Evolutionary conservation across 352 stramenopile genomes (phyloP).

Genomic region (Pythium sp.): DNA sequence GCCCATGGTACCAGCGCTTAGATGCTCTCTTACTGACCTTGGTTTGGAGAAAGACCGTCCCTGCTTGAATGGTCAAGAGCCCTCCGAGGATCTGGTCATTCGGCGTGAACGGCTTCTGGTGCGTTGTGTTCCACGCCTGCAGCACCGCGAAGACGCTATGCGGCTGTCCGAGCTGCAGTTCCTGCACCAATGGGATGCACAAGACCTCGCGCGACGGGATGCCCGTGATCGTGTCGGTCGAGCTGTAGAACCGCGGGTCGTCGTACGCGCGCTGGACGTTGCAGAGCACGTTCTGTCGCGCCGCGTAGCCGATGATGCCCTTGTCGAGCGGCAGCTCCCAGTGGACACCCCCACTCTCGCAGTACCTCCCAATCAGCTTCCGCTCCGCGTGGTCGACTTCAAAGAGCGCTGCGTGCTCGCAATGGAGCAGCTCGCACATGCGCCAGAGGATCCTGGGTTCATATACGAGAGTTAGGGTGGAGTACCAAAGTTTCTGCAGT

Average conservation of each 20-base stretch:
- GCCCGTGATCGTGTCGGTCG: conserved; percentile 65
- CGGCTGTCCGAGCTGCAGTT: conserved; percentile 34
- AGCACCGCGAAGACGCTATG: conserved; percentile 59
- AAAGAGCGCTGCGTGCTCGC: conserved; percentile 67
- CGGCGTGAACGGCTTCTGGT: conserved; percentile 67
- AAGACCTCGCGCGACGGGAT: conserved; percentile 59
- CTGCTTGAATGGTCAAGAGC: conserved; percentile 58
- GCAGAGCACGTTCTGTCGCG: conserved; percentile 48
- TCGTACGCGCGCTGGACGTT: conserved; percentile 69
- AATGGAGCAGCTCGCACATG: conserved; percentile 61
- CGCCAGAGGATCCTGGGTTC: conserved; percentile 39
- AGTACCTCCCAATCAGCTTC: conserved; percentile 35
- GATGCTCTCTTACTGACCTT: neutral
- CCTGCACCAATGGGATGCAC: conserved; percentile 61
- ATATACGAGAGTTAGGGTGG: neutral
- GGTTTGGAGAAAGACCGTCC: conserved; percentile 53
- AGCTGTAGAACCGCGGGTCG: conserved; percentile 71
- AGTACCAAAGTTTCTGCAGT: neutral
- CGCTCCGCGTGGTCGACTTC: conserved; percentile 42
- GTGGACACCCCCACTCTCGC: conserved; percentile 36
- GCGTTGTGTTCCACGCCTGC: conserved; percentile 67
- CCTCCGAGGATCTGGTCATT: conserved; percentile 73
- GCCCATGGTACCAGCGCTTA: too few species aligned
- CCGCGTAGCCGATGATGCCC: conserved; percentile 56
- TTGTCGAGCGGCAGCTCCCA: conserved; percentile 76